Evolutionary conservation across 768 basidiomycete species (phyloP).

Genomic region (Tephrocybe sp.): DNA sequence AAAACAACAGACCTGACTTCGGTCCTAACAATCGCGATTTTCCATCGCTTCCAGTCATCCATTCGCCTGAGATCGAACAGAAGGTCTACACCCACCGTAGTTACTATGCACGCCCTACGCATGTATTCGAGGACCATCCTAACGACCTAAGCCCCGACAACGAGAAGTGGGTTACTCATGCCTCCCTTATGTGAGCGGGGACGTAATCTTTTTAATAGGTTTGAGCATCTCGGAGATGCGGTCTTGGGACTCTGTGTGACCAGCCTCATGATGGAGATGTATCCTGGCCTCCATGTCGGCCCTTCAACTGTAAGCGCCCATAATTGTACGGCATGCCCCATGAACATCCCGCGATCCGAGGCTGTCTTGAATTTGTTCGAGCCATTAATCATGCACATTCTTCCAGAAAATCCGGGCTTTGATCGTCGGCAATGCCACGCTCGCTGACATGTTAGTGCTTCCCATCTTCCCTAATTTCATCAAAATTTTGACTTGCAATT

Average conservation of each 20-base stretch:
- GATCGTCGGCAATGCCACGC: slow-evolving; percentile 70
- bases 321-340: slow-evolving; percentile 12
- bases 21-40: slow-evolving; percentile 38
- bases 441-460: slow-evolving; percentile 61
- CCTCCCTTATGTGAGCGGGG: no score
- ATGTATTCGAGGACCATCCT: slow-evolving; percentile 72
- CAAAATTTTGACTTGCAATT: slow-evolving; percentile 4
- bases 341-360: slow-evolving; percentile 8
- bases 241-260: slow-evolving; percentile 72
- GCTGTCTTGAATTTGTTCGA: not conserved
- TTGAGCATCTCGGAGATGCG: slow-evolving; percentile 75
- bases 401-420: slow-evolving; percentile 76
- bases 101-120: slow-evolving; percentile 63
- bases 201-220: slow-evolving; percentile 35
- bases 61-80: slow-evolving; percentile 37
- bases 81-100: slow-evolving; percentile 79
- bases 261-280: slow-evolving; percentile 55
- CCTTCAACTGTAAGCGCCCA: slow-evolving; percentile 61
- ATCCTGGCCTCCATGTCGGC: slow-evolving; percentile 71
- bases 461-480: not conserved
- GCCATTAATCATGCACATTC: slow-evolving; percentile 1
- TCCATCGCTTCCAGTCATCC: slow-evolving; percentile 63
- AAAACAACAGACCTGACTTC: slow-evolving; percentile 41
- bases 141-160: slow-evolving; percentile 79
- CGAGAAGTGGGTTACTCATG: slow-evolving; percentile 59